phyloP scores from a whole-genome alignment of 129 eudicot genomes.

The Scalesia atractyloides region DNA sequence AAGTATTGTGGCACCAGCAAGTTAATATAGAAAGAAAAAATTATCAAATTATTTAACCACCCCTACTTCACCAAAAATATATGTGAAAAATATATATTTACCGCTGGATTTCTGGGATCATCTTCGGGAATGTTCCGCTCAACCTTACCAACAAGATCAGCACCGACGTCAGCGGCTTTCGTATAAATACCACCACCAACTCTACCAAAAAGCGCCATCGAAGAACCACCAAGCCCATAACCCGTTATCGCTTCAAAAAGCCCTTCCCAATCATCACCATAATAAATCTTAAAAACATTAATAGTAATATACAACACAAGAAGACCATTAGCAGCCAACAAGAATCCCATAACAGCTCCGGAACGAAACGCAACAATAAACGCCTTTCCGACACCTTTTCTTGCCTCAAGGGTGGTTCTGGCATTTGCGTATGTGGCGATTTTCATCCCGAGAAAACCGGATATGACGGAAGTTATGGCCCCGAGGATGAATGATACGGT shows the following conservation, averaged over 20 bases:
- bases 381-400: conserved; percentile 93
- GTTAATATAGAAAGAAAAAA: not conserved
- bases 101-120: conserved; percentile 93
- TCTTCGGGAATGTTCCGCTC: conserved; percentile 87
- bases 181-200: conserved; percentile 90
- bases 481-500: conserved; percentile 80
- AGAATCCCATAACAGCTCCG: conserved; percentile 95
- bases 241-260: conserved; percentile 89
- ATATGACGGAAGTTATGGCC: conserved; percentile 73
- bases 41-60: not conserved
- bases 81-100: conserved; percentile 17
- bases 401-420: conserved; percentile 85
- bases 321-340: conserved; percentile 90
- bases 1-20: not conserved
- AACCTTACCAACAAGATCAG: conserved; percentile 85
- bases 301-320: conserved; percentile 69
- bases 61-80: not conserved
- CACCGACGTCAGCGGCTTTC: conserved; percentile 91
- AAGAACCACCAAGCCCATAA: conserved; percentile 90
- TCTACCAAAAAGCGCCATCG: conserved; percentile 89
- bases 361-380: conserved; percentile 85
- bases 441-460: conserved; percentile 95
- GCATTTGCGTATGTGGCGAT: conserved; percentile 95
- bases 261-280: conserved; percentile 94
- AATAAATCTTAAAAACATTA: conserved; percentile 73